Evolutionary conservation across 1,284 basidiomycete species (phyloP).

Genomic region (Leucoagaricus sp.): DNA sequence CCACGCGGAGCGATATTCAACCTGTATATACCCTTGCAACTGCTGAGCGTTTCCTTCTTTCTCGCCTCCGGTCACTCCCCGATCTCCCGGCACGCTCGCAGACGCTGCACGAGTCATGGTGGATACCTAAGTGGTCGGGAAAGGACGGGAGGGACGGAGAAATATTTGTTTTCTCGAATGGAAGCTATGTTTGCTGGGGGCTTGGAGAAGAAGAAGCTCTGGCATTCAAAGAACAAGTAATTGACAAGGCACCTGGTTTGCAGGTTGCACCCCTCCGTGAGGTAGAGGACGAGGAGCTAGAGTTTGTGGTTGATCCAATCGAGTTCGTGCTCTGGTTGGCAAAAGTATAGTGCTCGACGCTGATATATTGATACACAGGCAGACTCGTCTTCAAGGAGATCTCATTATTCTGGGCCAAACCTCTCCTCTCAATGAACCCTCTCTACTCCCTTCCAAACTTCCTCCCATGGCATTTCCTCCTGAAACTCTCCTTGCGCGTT

Average conservation of each 20-base stretch:
- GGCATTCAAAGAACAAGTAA: conserved; percentile 65
- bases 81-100: conserved; percentile 54
- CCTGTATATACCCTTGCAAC: conserved; percentile 77
- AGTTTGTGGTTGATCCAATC: conserved; percentile 86
- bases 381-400: conserved; percentile 85
- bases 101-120: conserved; percentile 72
- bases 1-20: conserved; percentile 73
- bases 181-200: conserved; percentile 89
- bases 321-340: conserved; percentile 67
- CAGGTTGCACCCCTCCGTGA: conserved; percentile 68
- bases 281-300: conserved; percentile 85
- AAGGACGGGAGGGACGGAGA: conserved; percentile 72
- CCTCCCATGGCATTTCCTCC: conserved; percentile 54
- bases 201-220: conserved; percentile 77
- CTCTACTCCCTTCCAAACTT: conserved; percentile 43
- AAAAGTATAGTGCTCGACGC: too few relatives aligned
- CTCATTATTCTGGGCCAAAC: conserved; percentile 84
- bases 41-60: conserved; percentile 71
- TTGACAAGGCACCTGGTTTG: conserved; percentile 52
- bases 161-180: conserved; percentile 84
- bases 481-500: conserved; percentile 78
- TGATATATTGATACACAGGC: conserved; percentile 41
- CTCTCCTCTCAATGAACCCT: conserved; percentile 49
- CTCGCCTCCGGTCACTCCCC: conserved; percentile 49
- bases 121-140: conserved; percentile 69